Base-by-base conservation (phyloP, 106 monocot species). In the Dendrobium huoshanense region DNA sequence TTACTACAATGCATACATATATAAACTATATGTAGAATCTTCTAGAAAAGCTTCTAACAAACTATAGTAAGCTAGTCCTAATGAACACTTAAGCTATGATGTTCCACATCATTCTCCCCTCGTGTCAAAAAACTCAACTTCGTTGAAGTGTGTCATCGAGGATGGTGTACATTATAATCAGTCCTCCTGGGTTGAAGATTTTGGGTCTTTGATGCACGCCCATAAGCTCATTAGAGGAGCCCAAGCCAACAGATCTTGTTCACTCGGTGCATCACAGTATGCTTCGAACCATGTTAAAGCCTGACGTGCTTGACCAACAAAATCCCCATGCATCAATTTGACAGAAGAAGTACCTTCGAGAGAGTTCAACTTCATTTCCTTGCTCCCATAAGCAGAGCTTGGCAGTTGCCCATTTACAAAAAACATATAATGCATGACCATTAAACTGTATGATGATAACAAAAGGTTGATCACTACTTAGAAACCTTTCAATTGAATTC, bases 231-330 rank as follows among this genome's bases (percentile, higher is more conserved):
- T 31, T 31, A 31, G 31, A 31, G 31, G 31, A 81, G 95, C 95
- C 76, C 95, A 80, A 58, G 95, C 93, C 80, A 99, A 75, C 16
- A 95, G 95, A 9, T 95, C 98, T 44, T 99, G 86, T 22, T 95
- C 98, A 61, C 55, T 84, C 37, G 98, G 98, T 45, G 94, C 88
- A 85, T 96, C 85, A 84, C 92, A 94, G 80, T 92, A 92, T 24
- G 96, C 94, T 89, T 89, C 88, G 76, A 90, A 94, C 96, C 96
- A 97, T 42, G 94, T 86, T 58, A 97, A 80, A 22, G 96, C 89
- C 42, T 94, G 94, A 72, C 87, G 87, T 41, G 75, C 85, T 81
- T 92, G 89, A 67, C 75, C 84, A 58, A 81, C 79, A 43, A 90
- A 83, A 45, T 88, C 92, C 27, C 89, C 94, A 48, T 77, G 77